phyloP scores from a whole-genome alignment of 2,329 filamentous ascomycete genomes.

The Cladophialophora exuberans region DNA sequence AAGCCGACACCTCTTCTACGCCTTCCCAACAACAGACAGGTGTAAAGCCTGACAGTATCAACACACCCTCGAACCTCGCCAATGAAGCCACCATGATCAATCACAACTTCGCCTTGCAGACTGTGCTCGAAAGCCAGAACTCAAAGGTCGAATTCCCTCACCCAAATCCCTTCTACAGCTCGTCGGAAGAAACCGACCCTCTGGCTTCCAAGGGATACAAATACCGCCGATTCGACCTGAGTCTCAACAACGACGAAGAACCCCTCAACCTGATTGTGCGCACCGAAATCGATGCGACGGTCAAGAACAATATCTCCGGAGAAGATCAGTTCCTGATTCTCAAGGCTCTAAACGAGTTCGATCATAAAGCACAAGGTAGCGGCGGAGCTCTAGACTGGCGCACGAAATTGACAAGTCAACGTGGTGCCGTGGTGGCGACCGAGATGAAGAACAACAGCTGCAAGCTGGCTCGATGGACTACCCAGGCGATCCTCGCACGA shows the following conservation, averaged over 20 bases:
- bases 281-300: constrained; percentile 91
- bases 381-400: constrained; percentile 97
- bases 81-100: constrained; percentile 99
- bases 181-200: constrained; percentile 88
- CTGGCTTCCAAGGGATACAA: constrained; percentile 97
- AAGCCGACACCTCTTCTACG: constrained; percentile 69
- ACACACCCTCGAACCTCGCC: constrained; percentile 89
- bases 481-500: constrained; percentile 93
- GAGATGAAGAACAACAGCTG: constrained; percentile 99
- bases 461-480: constrained; percentile 97
- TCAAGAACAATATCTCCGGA: constrained; percentile 91
- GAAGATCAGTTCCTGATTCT: constrained; percentile 90
- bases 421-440: constrained; percentile 94
- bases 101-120: constrained; percentile 98
- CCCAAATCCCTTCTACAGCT: constrained; percentile 97
- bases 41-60: constrained; percentile 90
- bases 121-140: constrained; percentile 78
- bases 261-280: constrained; percentile 91
- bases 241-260: constrained; percentile 86
- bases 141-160: constrained; percentile 82
- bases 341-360: constrained; percentile 98
- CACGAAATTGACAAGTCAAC: constrained; percentile 88
- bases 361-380: constrained; percentile 94
- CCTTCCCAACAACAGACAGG: constrained; percentile 35
- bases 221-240: constrained; percentile 96